phyloP scores from a whole-genome alignment of 176 grass and related monocot species.

The Bromus sterilis region DNA sequence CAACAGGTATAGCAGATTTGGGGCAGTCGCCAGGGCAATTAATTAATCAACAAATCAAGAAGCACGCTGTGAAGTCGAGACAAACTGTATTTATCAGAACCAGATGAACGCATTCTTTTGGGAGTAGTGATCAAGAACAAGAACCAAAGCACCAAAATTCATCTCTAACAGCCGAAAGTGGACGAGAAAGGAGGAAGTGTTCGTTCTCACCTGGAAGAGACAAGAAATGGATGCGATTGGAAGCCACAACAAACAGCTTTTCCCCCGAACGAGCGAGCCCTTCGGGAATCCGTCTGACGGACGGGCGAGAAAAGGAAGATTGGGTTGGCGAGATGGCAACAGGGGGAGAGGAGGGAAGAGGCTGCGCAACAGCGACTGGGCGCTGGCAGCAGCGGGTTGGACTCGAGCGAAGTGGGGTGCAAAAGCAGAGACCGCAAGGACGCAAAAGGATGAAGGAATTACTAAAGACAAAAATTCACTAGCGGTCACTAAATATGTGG shows the following conservation, averaged over 20 bases:
- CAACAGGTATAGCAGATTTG: neutral
- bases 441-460: too few species aligned
- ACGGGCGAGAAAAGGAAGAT: neutral
- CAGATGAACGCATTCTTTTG: neutral
- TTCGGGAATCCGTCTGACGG: neutral
- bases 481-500: too few species aligned
- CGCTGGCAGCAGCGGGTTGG: neutral
- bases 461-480: too few species aligned
- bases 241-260: neutral
- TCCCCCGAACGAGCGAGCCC: neutral
- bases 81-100: neutral
- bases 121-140: neutral
- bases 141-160: neutral
- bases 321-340: neutral
- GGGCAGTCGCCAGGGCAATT: neutral
- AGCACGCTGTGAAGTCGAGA: neutral
- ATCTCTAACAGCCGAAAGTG: too few species aligned
- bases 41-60: neutral
- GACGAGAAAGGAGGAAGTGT: too few species aligned
- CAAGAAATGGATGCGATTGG: neutral
- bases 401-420: neutral
- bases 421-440: neutral
- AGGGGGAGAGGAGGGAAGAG: neutral
- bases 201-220: constrained; percentile 11
- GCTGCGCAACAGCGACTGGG: neutral